These are phyloP conservation scores for Skeletonema menzelii DNA, from an alignment of 108 stramenopile species.

Conservation along the genomic window DNA sequence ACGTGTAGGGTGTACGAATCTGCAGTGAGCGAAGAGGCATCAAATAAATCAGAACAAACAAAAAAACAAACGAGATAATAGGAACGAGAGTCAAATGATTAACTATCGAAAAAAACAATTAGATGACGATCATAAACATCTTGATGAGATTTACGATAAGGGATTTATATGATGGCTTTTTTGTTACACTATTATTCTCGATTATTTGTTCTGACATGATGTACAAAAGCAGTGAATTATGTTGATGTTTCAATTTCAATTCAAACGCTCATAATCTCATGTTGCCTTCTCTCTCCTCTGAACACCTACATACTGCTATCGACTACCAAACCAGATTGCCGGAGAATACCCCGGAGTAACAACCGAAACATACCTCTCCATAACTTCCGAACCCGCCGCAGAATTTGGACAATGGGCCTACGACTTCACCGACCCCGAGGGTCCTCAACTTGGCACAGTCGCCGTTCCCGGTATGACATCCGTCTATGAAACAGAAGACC, in stretches of 20 bases:
- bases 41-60: neutral
- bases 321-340: too few species aligned
- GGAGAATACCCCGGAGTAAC: slow-evolving; percentile 85
- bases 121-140: slow-evolving; percentile 48
- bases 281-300: neutral
- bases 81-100: slow-evolving; percentile 36
- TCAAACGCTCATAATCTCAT: neutral
- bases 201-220: too few species aligned
- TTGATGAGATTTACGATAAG: slow-evolving; percentile 51
- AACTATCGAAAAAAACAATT: slow-evolving; percentile 44
- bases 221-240: too few species aligned
- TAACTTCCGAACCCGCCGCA: slow-evolving; percentile 68
- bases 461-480: slow-evolving; percentile 67
- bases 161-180: slow-evolving; percentile 54
- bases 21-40: neutral
- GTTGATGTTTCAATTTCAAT: too few species aligned
- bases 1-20: neutral
- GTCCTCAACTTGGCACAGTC: slow-evolving; percentile 88
- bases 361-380: slow-evolving; percentile 59
- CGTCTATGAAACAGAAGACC: slow-evolving; percentile 69
- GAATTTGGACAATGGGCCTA: slow-evolving; percentile 84
- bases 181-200: neutral
- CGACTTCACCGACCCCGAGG: slow-evolving; percentile 89
- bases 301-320: neutral
- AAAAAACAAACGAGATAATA: neutral